These are phyloP conservation scores for Hyphodiscus hymeniophilus DNA, from an alignment of 495 filamentous ascomycete genomes.

Conservation along the genomic window DNA sequence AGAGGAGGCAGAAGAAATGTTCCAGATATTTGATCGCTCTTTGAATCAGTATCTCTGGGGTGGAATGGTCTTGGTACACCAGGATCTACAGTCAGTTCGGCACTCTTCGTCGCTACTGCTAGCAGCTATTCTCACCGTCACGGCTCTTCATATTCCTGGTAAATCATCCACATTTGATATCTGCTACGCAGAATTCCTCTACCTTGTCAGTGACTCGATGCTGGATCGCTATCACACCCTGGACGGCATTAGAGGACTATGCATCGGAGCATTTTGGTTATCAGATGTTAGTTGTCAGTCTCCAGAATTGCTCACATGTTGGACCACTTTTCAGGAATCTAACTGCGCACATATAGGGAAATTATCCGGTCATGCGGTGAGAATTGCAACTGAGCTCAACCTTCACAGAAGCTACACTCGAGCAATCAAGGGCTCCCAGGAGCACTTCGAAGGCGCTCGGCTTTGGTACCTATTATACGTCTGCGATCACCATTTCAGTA, in stretches of 20 bases:
- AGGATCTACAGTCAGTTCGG: conserved; percentile 25
- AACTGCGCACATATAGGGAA: too few species aligned
- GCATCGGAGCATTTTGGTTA: conserved; percentile 34
- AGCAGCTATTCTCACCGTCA: conserved; percentile 30
- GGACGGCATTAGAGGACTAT: conserved; percentile 30
- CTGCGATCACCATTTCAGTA: conserved; percentile 37
- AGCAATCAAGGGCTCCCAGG: conserved; percentile 29
- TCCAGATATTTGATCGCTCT: conserved; percentile 24
- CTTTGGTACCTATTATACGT: conserved; percentile 35
- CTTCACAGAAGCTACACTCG: conserved; percentile 37
- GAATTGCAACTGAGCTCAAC: conserved; percentile 33
- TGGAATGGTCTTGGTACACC: conserved; percentile 43
- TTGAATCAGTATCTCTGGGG: conserved; percentile 44
- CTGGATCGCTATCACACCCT: conserved; percentile 28
- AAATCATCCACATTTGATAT: conserved; percentile 31
- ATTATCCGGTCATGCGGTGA: conserved; percentile 32
- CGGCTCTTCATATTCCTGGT: conserved; percentile 29
- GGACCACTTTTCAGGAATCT: too few species aligned
- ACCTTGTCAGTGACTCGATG: conserved; percentile 28
- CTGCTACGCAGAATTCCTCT: conserved; percentile 30
- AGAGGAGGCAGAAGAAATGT: conserved; percentile 28
- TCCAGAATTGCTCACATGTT: too few species aligned
- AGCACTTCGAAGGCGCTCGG: conserved; percentile 37
- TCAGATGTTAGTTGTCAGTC: conserved; percentile 27
- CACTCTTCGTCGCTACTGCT: conserved; percentile 28